A percentile compares a stretch with the other conserved stretches of the same genome.
phyloP scores from a whole-genome alignment of 2,329 filamentous ascomycete species.

The Pseudohalonectria lignicola region DNA sequence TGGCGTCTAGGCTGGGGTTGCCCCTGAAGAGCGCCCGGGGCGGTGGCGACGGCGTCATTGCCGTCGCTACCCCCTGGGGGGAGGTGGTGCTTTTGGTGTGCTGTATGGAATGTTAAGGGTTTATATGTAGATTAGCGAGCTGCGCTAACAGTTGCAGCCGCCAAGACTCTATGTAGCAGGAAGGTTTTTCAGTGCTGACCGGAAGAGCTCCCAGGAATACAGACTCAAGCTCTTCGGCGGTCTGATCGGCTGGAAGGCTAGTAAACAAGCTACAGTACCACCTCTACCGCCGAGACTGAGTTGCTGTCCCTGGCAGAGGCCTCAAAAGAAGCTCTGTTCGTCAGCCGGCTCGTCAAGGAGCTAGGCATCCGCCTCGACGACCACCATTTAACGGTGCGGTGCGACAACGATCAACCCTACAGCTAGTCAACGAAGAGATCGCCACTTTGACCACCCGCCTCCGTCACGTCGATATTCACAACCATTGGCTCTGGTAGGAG shows the following conservation, averaged over 20 bases:
- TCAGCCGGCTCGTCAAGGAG: neutral
- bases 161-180: too few species aligned
- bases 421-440: neutral
- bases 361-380: neutral
- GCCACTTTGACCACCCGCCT: neutral
- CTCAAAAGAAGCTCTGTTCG: neutral
- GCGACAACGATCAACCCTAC: neutral
- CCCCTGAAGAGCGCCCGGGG: too few species aligned
- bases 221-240: conserved; percentile 1
- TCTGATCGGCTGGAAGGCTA: conserved; percentile 2
- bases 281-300: conserved; percentile 4
- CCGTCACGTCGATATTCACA: neutral
- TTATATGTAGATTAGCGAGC: neutral
- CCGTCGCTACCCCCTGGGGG: too few species aligned
- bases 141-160: too few species aligned
- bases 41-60: too few species aligned
- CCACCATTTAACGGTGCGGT: neutral
- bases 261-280: conserved; percentile 6
- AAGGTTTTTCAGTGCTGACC: neutral
- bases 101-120: too few species aligned
- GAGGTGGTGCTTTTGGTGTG: neutral
- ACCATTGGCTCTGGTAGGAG: neutral
- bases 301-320: conserved; percentile 1
- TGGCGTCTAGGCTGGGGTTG: too few species aligned
- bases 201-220: neutral